phyloP scores from a whole-genome alignment of 306 rosid species.

The Ziziphus jujuba region DNA sequence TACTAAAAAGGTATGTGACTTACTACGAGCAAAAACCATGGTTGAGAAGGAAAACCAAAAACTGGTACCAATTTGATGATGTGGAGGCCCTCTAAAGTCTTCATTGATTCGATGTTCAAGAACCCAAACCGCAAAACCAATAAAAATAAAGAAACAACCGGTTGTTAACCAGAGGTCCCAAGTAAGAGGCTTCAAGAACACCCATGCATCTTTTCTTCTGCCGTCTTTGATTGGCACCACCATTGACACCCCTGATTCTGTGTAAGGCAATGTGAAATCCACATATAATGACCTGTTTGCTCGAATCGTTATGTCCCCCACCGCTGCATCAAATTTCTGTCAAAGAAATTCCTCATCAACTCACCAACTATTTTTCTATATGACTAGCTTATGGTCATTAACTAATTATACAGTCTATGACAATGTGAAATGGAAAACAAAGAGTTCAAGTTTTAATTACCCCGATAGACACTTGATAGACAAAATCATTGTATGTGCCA shows the following conservation, averaged over 20 bases:
- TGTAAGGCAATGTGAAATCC: conserved; percentile 50
- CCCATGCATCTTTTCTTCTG: too few species aligned
- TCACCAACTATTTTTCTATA: not conserved
- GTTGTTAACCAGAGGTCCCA: conserved; percentile 36
- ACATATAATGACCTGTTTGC: conserved; percentile 28
- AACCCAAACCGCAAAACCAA: conserved; percentile 41
- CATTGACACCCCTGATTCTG: conserved; percentile 33
- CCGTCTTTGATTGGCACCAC: too few species aligned
- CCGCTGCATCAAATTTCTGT: conserved; percentile 38
- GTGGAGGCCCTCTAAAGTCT: conserved; percentile 30
- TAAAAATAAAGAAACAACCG: conserved; percentile 31
- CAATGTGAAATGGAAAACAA: not conserved
- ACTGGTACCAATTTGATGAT: conserved; percentile 34
- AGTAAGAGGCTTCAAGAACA: too few species aligned
- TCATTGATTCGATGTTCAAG: conserved; percentile 45
- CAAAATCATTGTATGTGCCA: conserved; percentile 34
- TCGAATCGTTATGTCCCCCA: conserved; percentile 37
- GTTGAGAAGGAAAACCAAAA: conserved; percentile 48
- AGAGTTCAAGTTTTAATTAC: conserved; percentile 31
- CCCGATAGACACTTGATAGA: conserved; percentile 27
- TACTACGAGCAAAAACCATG: conserved; percentile 37
- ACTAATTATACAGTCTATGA: not conserved
- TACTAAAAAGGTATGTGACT: not conserved
- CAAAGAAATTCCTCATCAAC: not conserved
- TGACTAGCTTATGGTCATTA: not conserved